A percentile compares a stretch with the other conserved stretches of the same genome.
These are phyloP conservation scores for Olyra latifolia DNA, from an alignment of 176 grass and related monocot species.

Conservation along the genomic window DNA sequence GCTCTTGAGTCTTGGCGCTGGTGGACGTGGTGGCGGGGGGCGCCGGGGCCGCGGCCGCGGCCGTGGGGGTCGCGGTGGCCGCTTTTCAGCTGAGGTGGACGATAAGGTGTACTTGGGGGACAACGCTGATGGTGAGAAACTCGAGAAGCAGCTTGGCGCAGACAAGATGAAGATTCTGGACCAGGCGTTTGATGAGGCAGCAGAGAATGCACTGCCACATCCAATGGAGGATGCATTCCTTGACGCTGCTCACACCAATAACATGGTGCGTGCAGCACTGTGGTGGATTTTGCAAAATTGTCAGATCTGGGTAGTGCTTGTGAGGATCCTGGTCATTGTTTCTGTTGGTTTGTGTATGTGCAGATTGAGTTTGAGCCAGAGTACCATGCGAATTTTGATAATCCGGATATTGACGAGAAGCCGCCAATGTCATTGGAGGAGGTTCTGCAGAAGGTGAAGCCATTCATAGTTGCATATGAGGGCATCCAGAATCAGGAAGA, in stretches of 20 bases:
- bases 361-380: slow-evolving; percentile 90
- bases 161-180: slow-evolving; percentile 57
- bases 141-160: slow-evolving; percentile 60
- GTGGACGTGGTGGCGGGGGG: slow-evolving; percentile 8
- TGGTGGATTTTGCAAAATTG: neutral
- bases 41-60: slow-evolving; percentile 32
- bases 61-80: neutral
- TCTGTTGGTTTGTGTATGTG: slow-evolving; percentile 20
- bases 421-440: slow-evolving; percentile 79
- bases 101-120: slow-evolving; percentile 38
- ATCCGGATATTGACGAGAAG: slow-evolving; percentile 84
- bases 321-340: slow-evolving; percentile 3
- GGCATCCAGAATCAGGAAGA: slow-evolving; percentile 82
- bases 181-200: slow-evolving; percentile 47
- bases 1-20: slow-evolving; percentile 52
- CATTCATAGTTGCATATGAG: slow-evolving; percentile 81
- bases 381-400: slow-evolving; percentile 65
- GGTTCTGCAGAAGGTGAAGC: slow-evolving; percentile 73
- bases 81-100: neutral
- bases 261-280: slow-evolving; percentile 47
- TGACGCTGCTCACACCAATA: slow-evolving; percentile 58
- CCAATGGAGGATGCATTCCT: slow-evolving; percentile 31
- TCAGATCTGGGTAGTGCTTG: slow-evolving; percentile 1
- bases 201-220: slow-evolving; percentile 35
- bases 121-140: slow-evolving; percentile 46